Conservation (phyloP, 78 protist genomes). For the Guillardia theta region DNA sequence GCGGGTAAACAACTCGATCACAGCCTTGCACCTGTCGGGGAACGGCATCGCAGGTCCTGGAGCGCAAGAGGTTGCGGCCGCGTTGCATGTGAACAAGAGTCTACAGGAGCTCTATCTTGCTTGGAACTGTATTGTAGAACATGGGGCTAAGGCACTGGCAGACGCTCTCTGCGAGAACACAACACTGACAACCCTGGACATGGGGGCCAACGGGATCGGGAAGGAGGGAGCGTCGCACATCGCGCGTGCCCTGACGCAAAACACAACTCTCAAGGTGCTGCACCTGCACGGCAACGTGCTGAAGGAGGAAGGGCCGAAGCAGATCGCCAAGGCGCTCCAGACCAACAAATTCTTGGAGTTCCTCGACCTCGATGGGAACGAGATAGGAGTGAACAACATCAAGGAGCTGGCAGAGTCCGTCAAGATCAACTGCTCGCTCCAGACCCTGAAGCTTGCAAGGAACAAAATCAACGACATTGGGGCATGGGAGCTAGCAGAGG, state of each 20-base stretch:
- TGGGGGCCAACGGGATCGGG: constrained; percentile 14
- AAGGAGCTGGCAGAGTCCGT: too few species aligned
- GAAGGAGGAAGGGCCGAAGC: not conserved
- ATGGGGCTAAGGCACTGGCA: constrained; percentile 28
- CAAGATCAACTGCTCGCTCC: not conserved
- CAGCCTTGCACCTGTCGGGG: not conserved
- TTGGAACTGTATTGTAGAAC: constrained; percentile 31
- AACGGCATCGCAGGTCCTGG: not conserved
- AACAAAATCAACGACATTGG: constrained; percentile 37
- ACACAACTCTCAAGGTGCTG: not conserved
- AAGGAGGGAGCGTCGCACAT: constrained; percentile 36
- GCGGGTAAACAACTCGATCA: not conserved
- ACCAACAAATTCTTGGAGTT: not conserved
- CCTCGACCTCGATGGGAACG: constrained; percentile 30
- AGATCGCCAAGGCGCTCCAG: not conserved
- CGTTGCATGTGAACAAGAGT: not conserved
- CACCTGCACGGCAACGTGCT: constrained; percentile 11
- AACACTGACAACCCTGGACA: constrained; percentile 4
- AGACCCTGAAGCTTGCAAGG: constrained; percentile 4
- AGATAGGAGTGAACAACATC: not conserved
- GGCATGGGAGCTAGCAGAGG: not conserved
- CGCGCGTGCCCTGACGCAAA: not conserved
- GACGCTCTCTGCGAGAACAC: constrained; percentile 28
- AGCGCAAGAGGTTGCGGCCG: not conserved
- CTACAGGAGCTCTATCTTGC: not conserved